A percentile compares a stretch with the other conserved stretches of the same genome.
phyloP scores from a whole-genome alignment of 257 asterid genomes.

The Lavandula angustifolia region DNA sequence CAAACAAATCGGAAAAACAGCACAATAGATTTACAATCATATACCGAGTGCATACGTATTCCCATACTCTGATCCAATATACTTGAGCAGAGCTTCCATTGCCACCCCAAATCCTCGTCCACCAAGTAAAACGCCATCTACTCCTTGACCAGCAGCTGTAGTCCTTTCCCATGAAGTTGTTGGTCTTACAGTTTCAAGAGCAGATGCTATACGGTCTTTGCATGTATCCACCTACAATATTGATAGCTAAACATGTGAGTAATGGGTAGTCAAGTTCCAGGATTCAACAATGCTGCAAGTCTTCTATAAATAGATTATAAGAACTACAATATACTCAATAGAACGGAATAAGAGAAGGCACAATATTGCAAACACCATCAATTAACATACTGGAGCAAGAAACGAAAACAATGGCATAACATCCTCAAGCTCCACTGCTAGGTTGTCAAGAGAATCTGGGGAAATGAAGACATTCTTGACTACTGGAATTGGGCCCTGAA shows the following conservation, averaged over 20 bases:
- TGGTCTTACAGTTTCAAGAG: conserved; percentile 90
- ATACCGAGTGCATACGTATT: conserved; percentile 90
- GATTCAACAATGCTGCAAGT: conserved; percentile 23
- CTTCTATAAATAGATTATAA: conserved; percentile 2
- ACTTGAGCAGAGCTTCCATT: conserved; percentile 89
- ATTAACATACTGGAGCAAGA: conserved; percentile 82
- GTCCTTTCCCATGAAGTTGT: conserved; percentile 93
- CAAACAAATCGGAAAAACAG: conserved; percentile 22
- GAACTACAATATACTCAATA: conserved; percentile 13
- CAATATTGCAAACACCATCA: conserved; percentile 22
- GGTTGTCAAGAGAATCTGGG: conserved; percentile 66
- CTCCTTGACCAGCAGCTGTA: conserved; percentile 86
- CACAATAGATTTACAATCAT: background rate
- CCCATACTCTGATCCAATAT: conserved; percentile 95
- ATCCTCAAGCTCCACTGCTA: conserved; percentile 87
- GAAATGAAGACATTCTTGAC: conserved; percentile 91
- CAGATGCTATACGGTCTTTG: conserved; percentile 81
- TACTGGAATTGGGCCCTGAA: conserved; percentile 97
- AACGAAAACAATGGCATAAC: conserved; percentile 95
- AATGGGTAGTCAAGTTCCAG: conserved; percentile 22
- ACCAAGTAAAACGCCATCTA: conserved; percentile 87
- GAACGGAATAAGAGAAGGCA: conserved; percentile 26
- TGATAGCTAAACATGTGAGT: conserved; percentile 26
- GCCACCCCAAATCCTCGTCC: conserved; percentile 98
- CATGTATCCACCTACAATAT: conserved; percentile 81